Conservation (phyloP, 805 yeast species). For the Ogataea dorogensis region DNA sequence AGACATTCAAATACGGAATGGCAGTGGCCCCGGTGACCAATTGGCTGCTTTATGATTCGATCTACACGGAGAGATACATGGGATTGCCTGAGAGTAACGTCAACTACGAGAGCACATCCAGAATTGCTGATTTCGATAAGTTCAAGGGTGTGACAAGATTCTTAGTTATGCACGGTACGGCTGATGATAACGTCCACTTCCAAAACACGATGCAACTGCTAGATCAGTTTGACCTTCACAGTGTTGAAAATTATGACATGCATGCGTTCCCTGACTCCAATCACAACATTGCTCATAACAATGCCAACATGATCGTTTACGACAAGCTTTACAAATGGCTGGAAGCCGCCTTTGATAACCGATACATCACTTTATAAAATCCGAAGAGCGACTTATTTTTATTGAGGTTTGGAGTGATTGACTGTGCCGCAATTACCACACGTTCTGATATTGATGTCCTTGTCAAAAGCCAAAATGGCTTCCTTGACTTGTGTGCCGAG, state of each 20-base stretch:
- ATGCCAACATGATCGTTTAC: constrained; percentile 72
- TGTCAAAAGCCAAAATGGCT: constrained; percentile 72
- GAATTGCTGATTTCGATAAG: constrained; percentile 38
- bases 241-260: constrained; percentile 76
- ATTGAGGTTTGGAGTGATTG: constrained; percentile 63
- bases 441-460: constrained; percentile 59
- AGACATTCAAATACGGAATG: constrained; percentile 69
- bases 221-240: constrained; percentile 51
- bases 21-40: constrained; percentile 86
- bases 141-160: constrained; percentile 55
- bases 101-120: constrained; percentile 48
- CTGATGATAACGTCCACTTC: constrained; percentile 80
- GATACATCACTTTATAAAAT: constrained; percentile 5
- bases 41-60: constrained; percentile 73
- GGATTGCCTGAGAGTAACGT: constrained; percentile 49
- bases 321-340: constrained; percentile 73
- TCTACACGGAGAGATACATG: constrained; percentile 80
- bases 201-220: constrained; percentile 64
- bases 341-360: constrained; percentile 47
- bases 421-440: constrained; percentile 74
- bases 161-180: constrained; percentile 76
- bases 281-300: constrained; percentile 77
- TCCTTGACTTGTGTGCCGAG: constrained; percentile 88
- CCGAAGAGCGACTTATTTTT: too few species aligned
- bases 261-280: constrained; percentile 92